Percentiles rank a stretch among this genome's conserved stretches.
Evolutionary conservation across 768 basidiomycete species (phyloP).

Genomic region (Rhizopogon roseolus): DNA sequence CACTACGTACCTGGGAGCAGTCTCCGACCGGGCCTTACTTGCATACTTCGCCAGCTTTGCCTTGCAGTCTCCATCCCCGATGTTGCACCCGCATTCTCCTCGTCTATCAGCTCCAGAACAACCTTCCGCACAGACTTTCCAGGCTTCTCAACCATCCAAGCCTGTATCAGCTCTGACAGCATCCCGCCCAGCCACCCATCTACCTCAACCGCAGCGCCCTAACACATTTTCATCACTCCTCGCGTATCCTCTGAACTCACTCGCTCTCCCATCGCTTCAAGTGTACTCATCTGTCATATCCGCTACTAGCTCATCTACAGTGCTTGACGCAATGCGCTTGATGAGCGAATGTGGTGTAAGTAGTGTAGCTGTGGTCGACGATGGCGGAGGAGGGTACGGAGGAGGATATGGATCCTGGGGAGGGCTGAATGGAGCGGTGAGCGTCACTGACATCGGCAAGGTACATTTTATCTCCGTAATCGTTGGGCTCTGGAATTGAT

Average conservation of each 20-base stretch:
- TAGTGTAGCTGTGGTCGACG: slow-evolving; percentile 73
- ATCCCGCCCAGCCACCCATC: background rate
- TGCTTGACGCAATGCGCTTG: slow-evolving; percentile 77
- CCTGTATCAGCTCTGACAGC: background rate
- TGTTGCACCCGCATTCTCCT: background rate
- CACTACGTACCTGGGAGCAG: slow-evolving; percentile 57
- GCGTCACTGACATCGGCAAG: slow-evolving; percentile 80
- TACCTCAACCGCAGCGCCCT: background rate
- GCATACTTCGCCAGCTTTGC: slow-evolving; percentile 62
- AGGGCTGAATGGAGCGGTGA: slow-evolving; percentile 66
- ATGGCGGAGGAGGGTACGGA: slow-evolving; percentile 28
- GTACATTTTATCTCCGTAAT: slow-evolving; percentile 27
- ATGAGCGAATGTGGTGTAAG: slow-evolving; percentile 88
- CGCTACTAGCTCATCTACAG: slow-evolving; percentile 51
- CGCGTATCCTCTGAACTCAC: slow-evolving; percentile 48
- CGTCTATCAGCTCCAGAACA: background rate
- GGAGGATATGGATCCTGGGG: slow-evolving; percentile 27
- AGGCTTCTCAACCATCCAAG: background rate
- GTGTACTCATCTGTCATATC: slow-evolving; percentile 62
- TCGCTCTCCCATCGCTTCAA: slow-evolving; percentile 62
- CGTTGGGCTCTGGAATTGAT: background rate
- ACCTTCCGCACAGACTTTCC: slow-evolving; percentile 1
- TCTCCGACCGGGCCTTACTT: slow-evolving; percentile 71
- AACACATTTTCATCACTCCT: slow-evolving; percentile 39
- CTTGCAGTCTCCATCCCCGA: slow-evolving; percentile 14